These are phyloP conservation scores for Fomitopsis serialis DNA, from an alignment of 768 basidiomycete species.

Conservation along the genomic window DNA sequence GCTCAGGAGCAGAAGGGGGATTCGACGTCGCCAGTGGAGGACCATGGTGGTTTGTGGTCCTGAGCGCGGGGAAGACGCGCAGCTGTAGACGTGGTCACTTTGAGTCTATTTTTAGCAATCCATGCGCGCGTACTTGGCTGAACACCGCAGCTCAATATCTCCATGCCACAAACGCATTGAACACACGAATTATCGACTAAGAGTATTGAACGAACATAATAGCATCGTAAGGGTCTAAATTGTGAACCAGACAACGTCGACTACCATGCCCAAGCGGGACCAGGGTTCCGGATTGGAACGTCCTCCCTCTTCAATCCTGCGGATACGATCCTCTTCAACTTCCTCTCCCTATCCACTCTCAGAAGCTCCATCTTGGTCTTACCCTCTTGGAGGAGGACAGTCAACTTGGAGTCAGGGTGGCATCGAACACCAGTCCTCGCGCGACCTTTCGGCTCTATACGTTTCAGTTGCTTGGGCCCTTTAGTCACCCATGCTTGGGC, in stretches of 20 bases:
- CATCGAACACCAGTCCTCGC: constrained; percentile 73
- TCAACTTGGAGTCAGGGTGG: constrained; percentile 70
- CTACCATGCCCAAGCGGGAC: constrained; percentile 78
- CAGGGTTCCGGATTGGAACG: constrained; percentile 68
- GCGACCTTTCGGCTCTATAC: constrained; percentile 79
- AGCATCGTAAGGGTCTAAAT: too few species aligned
- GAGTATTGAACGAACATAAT: too few species aligned
- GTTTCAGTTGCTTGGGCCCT: constrained; percentile 55
- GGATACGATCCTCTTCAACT: constrained; percentile 73
- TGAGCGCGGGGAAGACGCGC: constrained; percentile 10
- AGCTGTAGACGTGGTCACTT: constrained; percentile 5
- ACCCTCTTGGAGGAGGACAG: constrained; percentile 76
- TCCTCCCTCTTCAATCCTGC: constrained; percentile 79
- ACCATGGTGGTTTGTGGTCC: constrained; percentile 29
- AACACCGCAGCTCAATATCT: too few species aligned
- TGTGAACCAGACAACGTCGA: background rate
- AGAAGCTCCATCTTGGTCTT: constrained; percentile 68
- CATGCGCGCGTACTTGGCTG: background rate
- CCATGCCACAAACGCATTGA: too few species aligned
- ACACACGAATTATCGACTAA: too few species aligned
- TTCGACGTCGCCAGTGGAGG: constrained; percentile 37
- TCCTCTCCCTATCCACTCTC: constrained; percentile 55
- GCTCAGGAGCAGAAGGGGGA: constrained; percentile 40
- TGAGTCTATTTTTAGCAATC: background rate
- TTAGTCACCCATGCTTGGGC: constrained; percentile 96